Evolutionary conservation across 1,284 basidiomycete genomes (phyloP), one percentile per base, ranked within the genome.

Genomic region (Mycena sp.): DNA sequence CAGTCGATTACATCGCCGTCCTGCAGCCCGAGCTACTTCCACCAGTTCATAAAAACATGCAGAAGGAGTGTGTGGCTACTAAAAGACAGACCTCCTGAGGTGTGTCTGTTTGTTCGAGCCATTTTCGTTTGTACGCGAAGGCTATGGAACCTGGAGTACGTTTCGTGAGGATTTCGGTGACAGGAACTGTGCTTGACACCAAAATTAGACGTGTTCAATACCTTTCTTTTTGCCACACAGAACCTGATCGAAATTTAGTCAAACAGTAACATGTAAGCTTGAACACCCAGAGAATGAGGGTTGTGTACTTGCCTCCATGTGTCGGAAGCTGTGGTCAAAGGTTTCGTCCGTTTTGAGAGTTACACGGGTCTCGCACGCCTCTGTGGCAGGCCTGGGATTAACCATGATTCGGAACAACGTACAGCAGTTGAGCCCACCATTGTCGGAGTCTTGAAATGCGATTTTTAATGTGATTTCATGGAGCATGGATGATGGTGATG

Each of bases 91-190:
- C 49, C 16, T 10, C 17, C 3, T n/a, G 32, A 29, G 61, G 61
- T 38, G 61, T 50, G 16, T 63, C 55, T 0, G 41, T 30, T 26
- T 63, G 54, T 29, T 58, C 32, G 4, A 63, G 41, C 54, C 46
- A 58, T 25, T 37, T 37, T 1, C n/a, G 21, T 2, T 58, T 48
- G 46, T 63, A 63, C 7, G 41, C 57, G 40, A 63, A 63, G 3
- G 17, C 49, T n/a, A 63, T 41, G 19, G 40, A 57, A 16, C 55
- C 61, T 63, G 26, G 5, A 1, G 26, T 23, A 29, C 6, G 16
- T 30, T 45, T 17, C 26, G 40, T 4, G 12, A 14, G 25, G 17
- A 19, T 11, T 38, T 19, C 9, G 17, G 9, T 10, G 17, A 26
- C 35, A 28, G 23, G 40, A 53, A 37, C 29, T 37, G 45, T 9